These are phyloP conservation scores for Meyerozyma athensensis DNA, from an alignment of 1,139 yeast species.

Conservation along the genomic window DNA sequence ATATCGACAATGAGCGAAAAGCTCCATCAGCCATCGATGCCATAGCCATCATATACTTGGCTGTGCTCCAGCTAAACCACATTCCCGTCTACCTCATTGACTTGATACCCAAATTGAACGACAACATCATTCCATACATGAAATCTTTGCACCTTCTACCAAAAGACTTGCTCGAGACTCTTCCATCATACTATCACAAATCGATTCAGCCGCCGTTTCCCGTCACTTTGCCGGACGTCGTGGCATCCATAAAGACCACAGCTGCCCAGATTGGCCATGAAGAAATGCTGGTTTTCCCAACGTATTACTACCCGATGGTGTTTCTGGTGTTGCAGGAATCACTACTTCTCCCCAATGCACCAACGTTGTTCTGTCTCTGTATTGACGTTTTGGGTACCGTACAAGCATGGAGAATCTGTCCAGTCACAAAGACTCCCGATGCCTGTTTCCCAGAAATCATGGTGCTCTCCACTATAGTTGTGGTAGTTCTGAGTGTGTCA, in stretches of 20 bases:
- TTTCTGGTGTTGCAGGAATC: constrained; percentile 24
- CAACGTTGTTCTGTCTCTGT: constrained; percentile 23
- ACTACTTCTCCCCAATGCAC: constrained; percentile 28
- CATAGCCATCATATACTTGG: constrained; percentile 34
- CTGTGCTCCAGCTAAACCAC: constrained; percentile 27
- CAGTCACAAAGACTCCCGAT: constrained; percentile 4
- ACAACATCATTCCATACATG: constrained; percentile 36
- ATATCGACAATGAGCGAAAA: constrained; percentile 10
- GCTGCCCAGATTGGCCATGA: constrained; percentile 3
- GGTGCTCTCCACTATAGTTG: constrained; percentile 20
- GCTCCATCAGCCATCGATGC: constrained; percentile 26
- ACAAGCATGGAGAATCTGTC: constrained; percentile 7
- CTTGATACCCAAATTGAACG: constrained; percentile 23
- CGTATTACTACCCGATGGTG: constrained; percentile 33
- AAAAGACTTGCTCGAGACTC: constrained; percentile 14
- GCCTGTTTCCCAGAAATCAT: constrained; percentile 28
- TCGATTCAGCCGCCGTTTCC: constrained; percentile 23
- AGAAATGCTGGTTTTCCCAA: constrained; percentile 11
- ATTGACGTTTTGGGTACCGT: constrained; percentile 12
- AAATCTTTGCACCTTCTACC: constrained; percentile 30
- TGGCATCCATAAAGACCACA: constrained; percentile 3
- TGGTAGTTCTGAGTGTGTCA: constrained; percentile 19
- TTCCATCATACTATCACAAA: constrained; percentile 22
- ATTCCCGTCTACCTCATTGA: constrained; percentile 37
- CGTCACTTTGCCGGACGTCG: constrained; percentile 7